Evolutionary conservation across 805 yeast species (phyloP), one percentile per base, ranked within the genome.

Genomic region (Blastobotrys peoriensis): DNA sequence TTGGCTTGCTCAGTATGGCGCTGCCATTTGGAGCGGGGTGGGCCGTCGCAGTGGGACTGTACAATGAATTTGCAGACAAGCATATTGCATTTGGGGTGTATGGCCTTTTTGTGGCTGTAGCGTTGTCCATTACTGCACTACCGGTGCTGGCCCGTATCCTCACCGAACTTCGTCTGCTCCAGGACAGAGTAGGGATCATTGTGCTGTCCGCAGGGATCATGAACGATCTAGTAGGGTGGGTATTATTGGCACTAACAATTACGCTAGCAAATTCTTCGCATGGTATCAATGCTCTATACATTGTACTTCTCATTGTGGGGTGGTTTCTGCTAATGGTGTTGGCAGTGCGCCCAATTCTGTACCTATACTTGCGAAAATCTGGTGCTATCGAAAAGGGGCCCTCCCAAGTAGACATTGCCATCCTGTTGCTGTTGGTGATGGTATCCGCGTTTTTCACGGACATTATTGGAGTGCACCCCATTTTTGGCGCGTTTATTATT

Each of bases 201-300:
- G 93, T 83, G n/a, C 65, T 85, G 28, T 85, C 91, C 2, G 93
- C 94, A 3, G 95, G 94, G 41, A 83, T 85, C 45, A 73, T 80
- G 35, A 85, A 85, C 58, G 95, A 85, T 58, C 73, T 85, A 54
- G 59, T 82, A 15, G 95, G 94, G 3, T 85, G 95, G 95, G 76
- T 84, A 45, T 66, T 85, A 45, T 70, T 85, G 49, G 94, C 94
- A 0, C 66, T 85, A 46, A 76, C 81, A 46, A 83, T 85, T 38
- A 83, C 89, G 16, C 70, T 85, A 50, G 89, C 91, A 2, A 85
- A 82, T 61, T 71, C 93, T 1, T 73, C 79, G 5, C 74, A 76
- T 38, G 85, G 88, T 0, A 76, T 82, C 36, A 77, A 74, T 45
- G 81, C 88, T 0, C 76, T 82, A 3, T 85, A 83, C 61, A 82